Base-by-base conservation (phyloP, 225 moss, liverwort and hornwort genomes). In the Physcomitrium patens region DNA sequence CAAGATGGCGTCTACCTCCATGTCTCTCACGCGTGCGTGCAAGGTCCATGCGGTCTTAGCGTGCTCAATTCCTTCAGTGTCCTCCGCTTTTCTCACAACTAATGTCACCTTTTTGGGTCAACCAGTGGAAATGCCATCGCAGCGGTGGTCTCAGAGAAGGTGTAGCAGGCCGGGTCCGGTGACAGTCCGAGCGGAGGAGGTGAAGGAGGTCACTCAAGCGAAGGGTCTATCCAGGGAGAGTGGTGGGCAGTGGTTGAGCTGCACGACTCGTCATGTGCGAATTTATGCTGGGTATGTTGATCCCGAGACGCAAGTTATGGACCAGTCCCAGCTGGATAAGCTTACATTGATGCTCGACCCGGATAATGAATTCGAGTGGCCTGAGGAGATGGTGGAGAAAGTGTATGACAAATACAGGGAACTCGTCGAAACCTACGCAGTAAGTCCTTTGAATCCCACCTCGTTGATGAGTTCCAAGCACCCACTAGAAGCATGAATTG, bases 241-340 rank as follows among this genome's bases (percentile, higher is more conserved):
- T 43, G 99, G 99, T 20, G 99, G 99, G 11, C 87, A 90, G 74
- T 99, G 99, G 99, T 79, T 99, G 74, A 99, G 99, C 76, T 82
- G 82, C 53, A 99, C 99, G 43, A 99, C 99, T 70, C 90, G 99
- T 12, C 99, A 99, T 76, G 80, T 95, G 66, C 86, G 99, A 68
- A 76, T 99, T 65, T 99, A 90, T 18, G 71, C 94, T 2, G 95
- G 95, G 16, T 90, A 90, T 19, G 69, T 87, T 3, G 95, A 99
- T 80, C 95, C 93, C 13, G 81, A 64, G 73, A 88, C 92, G 16
- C 64, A 68, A 17, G 45, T 78, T 20, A 76, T 99, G 95, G 99
- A 99, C 86, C 99, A 99, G 67, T 77, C 83, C 69, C 95, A 92
- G 66, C 81, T 93, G 68, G 99, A 95, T 79, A 99, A 99, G 90